These are phyloP conservation scores for Phialophora chinensis DNA, from an alignment of 2,329 filamentous ascomycete genomes.

Conservation along the genomic window DNA sequence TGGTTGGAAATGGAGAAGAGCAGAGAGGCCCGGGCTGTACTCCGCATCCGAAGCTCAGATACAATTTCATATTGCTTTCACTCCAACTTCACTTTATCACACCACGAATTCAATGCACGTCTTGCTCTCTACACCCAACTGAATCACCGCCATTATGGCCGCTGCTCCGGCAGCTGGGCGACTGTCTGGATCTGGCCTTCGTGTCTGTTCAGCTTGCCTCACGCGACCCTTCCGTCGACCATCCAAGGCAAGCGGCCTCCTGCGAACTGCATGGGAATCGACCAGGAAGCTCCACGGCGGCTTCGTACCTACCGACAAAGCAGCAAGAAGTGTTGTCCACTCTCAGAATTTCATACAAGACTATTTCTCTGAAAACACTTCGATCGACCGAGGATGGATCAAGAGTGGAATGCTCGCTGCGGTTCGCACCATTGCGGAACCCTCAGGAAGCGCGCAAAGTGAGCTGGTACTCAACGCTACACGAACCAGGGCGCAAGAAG, in stretches of 20 bases:
- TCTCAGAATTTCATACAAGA: slow-evolving; percentile 37
- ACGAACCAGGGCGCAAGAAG: slow-evolving; percentile 17
- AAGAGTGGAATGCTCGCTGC: slow-evolving; percentile 38
- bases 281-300: slow-evolving; percentile 36
- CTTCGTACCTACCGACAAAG: slow-evolving; percentile 15
- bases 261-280: slow-evolving; percentile 33
- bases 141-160: slow-evolving; percentile 27
- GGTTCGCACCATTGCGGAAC: slow-evolving; percentile 32
- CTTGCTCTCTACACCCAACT: slow-evolving; percentile 5
- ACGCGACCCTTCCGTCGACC: slow-evolving; percentile 23
- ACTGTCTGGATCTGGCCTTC: slow-evolving; percentile 23
- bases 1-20: neutral
- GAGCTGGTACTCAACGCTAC: neutral
- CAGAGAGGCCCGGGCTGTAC: neutral
- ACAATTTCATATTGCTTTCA: slow-evolving; percentile 1
- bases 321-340: slow-evolving; percentile 20
- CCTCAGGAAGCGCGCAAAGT: slow-evolving; percentile 5
- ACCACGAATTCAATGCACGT: slow-evolving; percentile 14
- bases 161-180: slow-evolving; percentile 34
- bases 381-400: slow-evolving; percentile 40
- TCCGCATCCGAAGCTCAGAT: slow-evolving; percentile 8
- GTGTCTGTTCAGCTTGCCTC: slow-evolving; percentile 32
- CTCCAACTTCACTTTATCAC: slow-evolving; percentile 3
- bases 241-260: slow-evolving; percentile 17
- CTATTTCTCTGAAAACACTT: slow-evolving; percentile 41